Evolutionary conservation across 768 basidiomycete species (phyloP), one percentile per base, ranked within the genome.

Genomic region (Suillus tomentosus): DNA sequence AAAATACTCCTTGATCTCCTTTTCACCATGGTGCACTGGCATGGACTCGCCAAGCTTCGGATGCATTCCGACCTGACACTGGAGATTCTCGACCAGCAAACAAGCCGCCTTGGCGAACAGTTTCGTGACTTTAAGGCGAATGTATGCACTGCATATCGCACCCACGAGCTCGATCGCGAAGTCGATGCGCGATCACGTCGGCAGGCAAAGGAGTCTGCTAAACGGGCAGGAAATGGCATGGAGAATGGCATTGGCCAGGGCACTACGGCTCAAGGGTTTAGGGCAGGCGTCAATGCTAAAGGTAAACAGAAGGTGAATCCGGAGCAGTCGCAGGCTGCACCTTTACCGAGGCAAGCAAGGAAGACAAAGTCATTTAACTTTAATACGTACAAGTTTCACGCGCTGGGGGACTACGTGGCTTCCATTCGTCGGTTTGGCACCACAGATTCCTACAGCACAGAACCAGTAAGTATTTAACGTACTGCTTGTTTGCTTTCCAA

Each of bases 281-380:
- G 17, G 42, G 19, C 19, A 3, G 19, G 43, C 4, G 19, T 9
- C 19, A n/a, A 45, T 10, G 43, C 43, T 45, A 45, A 45, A 10
- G 43, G 43, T 1, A 45, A 45, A 45, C 7, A n/a, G 3, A n/a
- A 45, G 19, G 43, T 19, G 7, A 45, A 3, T n/a, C 8, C 19
- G 8, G 43, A n/a, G 43, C 43, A 45, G 19, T n/a, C 19, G 43
- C 43, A 19, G 9, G 43, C 69, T 45, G 3, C 19, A n/a, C 43
- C 42, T 6, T 7, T 79, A 81, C 65, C 77, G 79, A 63, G 62
- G 77, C 63, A 77, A 79, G 45, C 64, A 77, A 1, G 79, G 79
- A 0, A 72, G 76, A 5, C 78, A 71, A 54, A 54, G 77, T 22
- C 34, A 55, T 4, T 77, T 3, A 45, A 45, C 8, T 57, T 56